Percentiles rank a stretch among this genome's conserved stretches.
Conservation (phyloP, 441 rosid species). For the Pelargonium citronellum region DNA sequence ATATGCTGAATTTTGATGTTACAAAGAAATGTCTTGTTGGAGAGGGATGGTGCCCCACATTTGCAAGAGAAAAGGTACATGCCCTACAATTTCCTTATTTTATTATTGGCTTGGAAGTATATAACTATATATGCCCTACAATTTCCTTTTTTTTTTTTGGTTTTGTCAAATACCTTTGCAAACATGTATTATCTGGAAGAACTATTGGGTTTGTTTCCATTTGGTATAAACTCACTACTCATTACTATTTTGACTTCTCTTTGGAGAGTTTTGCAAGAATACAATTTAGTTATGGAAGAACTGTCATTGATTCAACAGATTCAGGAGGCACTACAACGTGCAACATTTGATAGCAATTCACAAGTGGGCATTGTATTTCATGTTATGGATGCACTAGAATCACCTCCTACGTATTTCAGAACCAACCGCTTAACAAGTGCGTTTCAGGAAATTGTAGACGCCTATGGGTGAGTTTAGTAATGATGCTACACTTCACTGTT, state of each 20-base stretch:
- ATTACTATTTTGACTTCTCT: not conserved
- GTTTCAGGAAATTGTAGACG: slow-evolving; percentile 79
- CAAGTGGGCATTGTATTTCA: slow-evolving; percentile 68
- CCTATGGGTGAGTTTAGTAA: slow-evolving; percentile 59
- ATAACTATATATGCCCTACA: slow-evolving; percentile 14
- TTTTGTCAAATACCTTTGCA: not conserved
- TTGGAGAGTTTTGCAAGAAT: slow-evolving; percentile 4
- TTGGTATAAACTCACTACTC: not conserved
- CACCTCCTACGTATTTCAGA: slow-evolving; percentile 67
- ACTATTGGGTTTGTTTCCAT: not conserved
- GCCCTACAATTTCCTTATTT: slow-evolving; percentile 34
- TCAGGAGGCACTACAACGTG: slow-evolving; percentile 64
- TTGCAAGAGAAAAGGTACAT: slow-evolving; percentile 77
- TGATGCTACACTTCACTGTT: not conserved
- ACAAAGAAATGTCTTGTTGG: slow-evolving; percentile 75
- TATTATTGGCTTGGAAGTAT: slow-evolving; percentile 4
- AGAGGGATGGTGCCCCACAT: slow-evolving; percentile 79
- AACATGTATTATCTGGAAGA: not conserved
- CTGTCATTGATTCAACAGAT: slow-evolving; percentile 30
- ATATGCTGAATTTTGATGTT: slow-evolving; percentile 74
- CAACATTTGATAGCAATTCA: slow-evolving; percentile 61
- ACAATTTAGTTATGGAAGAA: not conserved
- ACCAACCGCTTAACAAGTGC: slow-evolving; percentile 64
- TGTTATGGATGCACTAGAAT: slow-evolving; percentile 52
- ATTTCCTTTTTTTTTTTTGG: slow-evolving; percentile 37